These are phyloP conservation scores for Cystoderma amianthinum DNA, from an alignment of 768 basidiomycete species.

Conservation along the genomic window DNA sequence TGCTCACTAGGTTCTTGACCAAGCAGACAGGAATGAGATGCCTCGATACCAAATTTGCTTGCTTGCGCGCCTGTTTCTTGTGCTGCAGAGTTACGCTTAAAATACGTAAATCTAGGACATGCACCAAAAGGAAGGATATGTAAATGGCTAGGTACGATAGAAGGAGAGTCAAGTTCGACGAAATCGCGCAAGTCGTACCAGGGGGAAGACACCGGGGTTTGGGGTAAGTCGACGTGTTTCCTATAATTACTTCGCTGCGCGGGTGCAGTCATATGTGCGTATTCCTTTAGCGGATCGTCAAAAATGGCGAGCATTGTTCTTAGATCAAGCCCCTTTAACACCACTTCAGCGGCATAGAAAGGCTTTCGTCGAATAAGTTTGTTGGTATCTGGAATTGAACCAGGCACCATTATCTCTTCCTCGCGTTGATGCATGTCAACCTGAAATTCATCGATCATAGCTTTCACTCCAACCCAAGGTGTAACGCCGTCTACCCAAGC, in stretches of 20 bases:
- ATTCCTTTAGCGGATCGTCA: slow-evolving; percentile 59
- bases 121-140: slow-evolving; percentile 67
- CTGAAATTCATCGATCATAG: slow-evolving; percentile 70
- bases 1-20: slow-evolving; percentile 62
- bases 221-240: slow-evolving; percentile 35
- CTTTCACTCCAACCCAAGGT: slow-evolving; percentile 82
- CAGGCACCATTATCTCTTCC: slow-evolving; percentile 63
- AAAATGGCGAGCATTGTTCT: slow-evolving; percentile 78
- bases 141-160: slow-evolving; percentile 46
- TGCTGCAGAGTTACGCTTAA: slow-evolving; percentile 49
- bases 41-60: slow-evolving; percentile 84
- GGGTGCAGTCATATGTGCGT: slow-evolving; percentile 41
- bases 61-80: slow-evolving; percentile 31
- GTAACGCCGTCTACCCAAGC: slow-evolving; percentile 79
- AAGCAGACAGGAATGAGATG: slow-evolving; percentile 76
- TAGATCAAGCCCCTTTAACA: slow-evolving; percentile 69
- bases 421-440: slow-evolving; percentile 92
- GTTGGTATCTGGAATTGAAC: slow-evolving; percentile 47
- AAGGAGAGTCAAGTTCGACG: slow-evolving; percentile 66
- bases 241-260: slow-evolving; percentile 42
- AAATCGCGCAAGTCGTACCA: slow-evolving; percentile 86
- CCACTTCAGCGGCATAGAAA: slow-evolving; percentile 84
- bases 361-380: slow-evolving; percentile 69
- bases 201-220: slow-evolving; percentile 33
- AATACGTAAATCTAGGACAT: slow-evolving; percentile 81